Evolutionary conservation across 768 basidiomycete species (phyloP).

Genomic region (Kwoniella sp.): DNA sequence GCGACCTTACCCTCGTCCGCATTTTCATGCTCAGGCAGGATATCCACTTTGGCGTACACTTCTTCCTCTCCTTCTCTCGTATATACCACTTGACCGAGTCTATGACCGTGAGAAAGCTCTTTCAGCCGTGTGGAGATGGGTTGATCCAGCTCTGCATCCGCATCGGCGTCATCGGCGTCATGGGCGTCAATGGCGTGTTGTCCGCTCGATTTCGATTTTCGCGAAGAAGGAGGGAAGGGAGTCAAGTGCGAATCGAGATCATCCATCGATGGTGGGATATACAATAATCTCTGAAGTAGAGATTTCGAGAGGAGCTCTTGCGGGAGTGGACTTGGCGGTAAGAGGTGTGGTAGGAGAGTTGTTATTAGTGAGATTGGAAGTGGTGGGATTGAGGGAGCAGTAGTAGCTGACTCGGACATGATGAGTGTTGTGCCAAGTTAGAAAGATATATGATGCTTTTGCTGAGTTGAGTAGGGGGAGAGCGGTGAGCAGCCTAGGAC

Average conservation of each 20-base stretch:
- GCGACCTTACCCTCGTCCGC: not conserved
- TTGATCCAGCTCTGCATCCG: conserved; percentile 1
- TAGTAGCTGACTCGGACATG: too few species aligned
- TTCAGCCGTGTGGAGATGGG: conserved; percentile 9
- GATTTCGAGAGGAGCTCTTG: conserved; percentile 33
- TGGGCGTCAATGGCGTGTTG: not conserved
- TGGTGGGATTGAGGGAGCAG: conserved; percentile 6
- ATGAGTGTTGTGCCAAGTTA: not conserved
- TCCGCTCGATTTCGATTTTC: not conserved
- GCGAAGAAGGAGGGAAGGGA: conserved; percentile 18
- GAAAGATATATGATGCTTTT: too few species aligned
- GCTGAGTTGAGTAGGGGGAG: too few species aligned
- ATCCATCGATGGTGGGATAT: conserved; percentile 39
- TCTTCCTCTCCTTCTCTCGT: conserved; percentile 21
- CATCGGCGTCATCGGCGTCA: not conserved
- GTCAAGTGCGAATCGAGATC: conserved; percentile 43
- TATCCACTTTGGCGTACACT: conserved; percentile 10
- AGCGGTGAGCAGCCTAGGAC: too few species aligned
- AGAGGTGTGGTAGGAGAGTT: conserved; percentile 37
- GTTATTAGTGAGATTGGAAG: conserved; percentile 31
- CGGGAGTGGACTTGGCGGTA: conserved; percentile 42
- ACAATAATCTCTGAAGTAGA: conserved; percentile 41
- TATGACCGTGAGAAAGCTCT: conserved; percentile 12
- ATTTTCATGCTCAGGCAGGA: conserved; percentile 6
- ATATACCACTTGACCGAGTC: conserved; percentile 1